Evolutionary conservation across 352 stramenopile genomes (phyloP).

Genomic region (Globisporangium spinosum): DNA sequence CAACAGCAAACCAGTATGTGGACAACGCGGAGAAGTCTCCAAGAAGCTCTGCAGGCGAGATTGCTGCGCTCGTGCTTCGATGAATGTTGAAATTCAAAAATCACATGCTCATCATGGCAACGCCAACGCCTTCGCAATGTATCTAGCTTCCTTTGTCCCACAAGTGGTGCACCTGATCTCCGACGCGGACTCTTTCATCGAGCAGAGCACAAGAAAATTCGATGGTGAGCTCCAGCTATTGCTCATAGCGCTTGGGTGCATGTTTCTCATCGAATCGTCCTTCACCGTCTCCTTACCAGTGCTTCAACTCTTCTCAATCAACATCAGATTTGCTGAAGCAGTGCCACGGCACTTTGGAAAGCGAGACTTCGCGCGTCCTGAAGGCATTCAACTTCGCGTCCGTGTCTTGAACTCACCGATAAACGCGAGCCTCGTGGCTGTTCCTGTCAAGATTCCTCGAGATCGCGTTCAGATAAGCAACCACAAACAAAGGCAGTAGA

Average conservation of each 20-base stretch:
- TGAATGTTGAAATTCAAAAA: too few species aligned
- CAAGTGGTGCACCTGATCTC: not conserved
- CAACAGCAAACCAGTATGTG: not conserved
- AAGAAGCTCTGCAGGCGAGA: not conserved
- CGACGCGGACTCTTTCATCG: slow-evolving; percentile 12
- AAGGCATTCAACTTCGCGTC: slow-evolving; percentile 10
- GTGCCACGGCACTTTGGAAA: slow-evolving; percentile 10
- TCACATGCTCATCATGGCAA: too few species aligned
- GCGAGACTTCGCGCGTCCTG: slow-evolving; percentile 11
- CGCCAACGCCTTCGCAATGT: too few species aligned
- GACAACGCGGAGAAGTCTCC: not conserved
- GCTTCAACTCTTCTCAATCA: not conserved
- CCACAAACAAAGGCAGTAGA: not conserved
- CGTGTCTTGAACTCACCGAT: not conserved
- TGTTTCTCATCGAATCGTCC: not conserved
- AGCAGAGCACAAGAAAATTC: slow-evolving; percentile 10
- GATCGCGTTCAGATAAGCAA: not conserved
- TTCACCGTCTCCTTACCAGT: not conserved
- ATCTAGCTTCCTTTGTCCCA: not conserved
- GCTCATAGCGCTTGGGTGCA: not conserved
- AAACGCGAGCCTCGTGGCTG: not conserved
- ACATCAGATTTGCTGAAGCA: slow-evolving; percentile 13
- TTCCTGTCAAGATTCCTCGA: not conserved
- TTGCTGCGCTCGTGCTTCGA: not conserved
- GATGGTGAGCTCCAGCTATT: slow-evolving; percentile 5